Percentiles rank a stretch among this genome's conserved stretches.
These are phyloP conservation scores for Epichloe aotearoae DNA, from an alignment of 2,329 filamentous ascomycete genomes.

Conservation along the genomic window DNA sequence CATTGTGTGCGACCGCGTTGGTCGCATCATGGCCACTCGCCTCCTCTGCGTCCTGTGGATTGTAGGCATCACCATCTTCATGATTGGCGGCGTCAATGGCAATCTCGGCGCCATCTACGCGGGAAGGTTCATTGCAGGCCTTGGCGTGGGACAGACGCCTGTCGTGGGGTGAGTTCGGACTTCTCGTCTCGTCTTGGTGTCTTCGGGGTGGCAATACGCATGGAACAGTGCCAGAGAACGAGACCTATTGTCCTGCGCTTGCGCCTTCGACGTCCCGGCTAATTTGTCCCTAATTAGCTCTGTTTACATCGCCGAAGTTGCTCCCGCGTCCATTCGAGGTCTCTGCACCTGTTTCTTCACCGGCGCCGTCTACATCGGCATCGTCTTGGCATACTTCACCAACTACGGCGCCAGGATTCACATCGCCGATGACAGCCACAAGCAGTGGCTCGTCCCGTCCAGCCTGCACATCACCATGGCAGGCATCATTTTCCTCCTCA, in stretches of 20 bases:
- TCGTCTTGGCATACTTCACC: slow-evolving; percentile 67
- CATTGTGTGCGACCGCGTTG: slow-evolving; percentile 44
- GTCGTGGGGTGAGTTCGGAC: slow-evolving; percentile 38
- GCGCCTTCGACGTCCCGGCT: no score
- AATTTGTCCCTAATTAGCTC: slow-evolving; percentile 24
- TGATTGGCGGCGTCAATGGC: slow-evolving; percentile 36
- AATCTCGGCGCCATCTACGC: slow-evolving; percentile 46
- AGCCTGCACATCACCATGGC: slow-evolving; percentile 69
- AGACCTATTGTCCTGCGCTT: no score
- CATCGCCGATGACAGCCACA: slow-evolving; percentile 30
- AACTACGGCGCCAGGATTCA: slow-evolving; percentile 47
- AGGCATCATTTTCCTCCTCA: slow-evolving; percentile 55
- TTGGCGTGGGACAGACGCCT: slow-evolving; percentile 53
- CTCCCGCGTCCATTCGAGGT: slow-evolving; percentile 55
- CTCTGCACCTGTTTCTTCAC: slow-evolving; percentile 51
- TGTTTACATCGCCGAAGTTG: slow-evolving; percentile 60
- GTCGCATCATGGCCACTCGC: slow-evolving; percentile 49
- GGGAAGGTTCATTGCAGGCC: slow-evolving; percentile 51
- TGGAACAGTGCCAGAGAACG: no score
- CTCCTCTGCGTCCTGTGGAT: slow-evolving; percentile 45
- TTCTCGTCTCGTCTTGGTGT: not conserved
- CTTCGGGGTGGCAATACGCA: not conserved
- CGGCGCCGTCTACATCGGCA: slow-evolving; percentile 56
- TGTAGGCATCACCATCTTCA: slow-evolving; percentile 44
- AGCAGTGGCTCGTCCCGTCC: slow-evolving; percentile 54